Evolutionary conservation across 768 basidiomycete genomes (phyloP), one percentile per base, ranked within the genome.

Genomic region (Pulveroboletus ravenelii): DNA sequence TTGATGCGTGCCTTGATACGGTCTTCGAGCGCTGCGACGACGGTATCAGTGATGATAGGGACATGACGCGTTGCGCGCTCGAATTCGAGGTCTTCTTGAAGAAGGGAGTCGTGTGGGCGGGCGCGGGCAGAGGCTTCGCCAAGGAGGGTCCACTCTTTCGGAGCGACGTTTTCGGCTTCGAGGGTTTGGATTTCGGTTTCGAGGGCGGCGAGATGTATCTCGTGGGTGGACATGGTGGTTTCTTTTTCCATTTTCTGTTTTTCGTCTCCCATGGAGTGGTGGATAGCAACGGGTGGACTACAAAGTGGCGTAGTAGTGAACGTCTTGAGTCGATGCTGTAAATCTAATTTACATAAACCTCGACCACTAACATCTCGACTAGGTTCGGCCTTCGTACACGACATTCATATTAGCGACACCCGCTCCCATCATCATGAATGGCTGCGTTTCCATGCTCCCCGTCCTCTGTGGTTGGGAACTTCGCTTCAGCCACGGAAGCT

Each of bases 21-120:
- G 45, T 91, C 93, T 71, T 98, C 95, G 18, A 99, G 74, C 17
- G 76, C 75, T 48, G 81, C 78, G 7, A 96, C 89, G 29, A 73
- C 75, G 62, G 93, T 89, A 65, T 97, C 93, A 1, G 96, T 98
- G 48, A 96, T 80, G 40, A 91, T 78, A 14, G 95, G 96, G 1
- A 86, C 85, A 17, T 84, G 78, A 69, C 93, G 95, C 72, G 85
- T 81, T 20, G 85, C 81, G 27, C 92, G 85, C 53, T 98, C 96
- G 56, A 93, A 98, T 50, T 97, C 95, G 29, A 99, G 78, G 67
- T 96, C 91, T 64, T 98, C 89, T 66, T 91, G 90, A 12, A 99
- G 77, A 17, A 98, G 74, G 9, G 89, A 88, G 67, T 99, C 93
- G 64, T 91, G 83, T 5, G 96, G 95, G 45, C 96, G 79, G 38